Conservation (phyloP, 768 basidiomycete genomes). For the Galerina marginata region DNA sequence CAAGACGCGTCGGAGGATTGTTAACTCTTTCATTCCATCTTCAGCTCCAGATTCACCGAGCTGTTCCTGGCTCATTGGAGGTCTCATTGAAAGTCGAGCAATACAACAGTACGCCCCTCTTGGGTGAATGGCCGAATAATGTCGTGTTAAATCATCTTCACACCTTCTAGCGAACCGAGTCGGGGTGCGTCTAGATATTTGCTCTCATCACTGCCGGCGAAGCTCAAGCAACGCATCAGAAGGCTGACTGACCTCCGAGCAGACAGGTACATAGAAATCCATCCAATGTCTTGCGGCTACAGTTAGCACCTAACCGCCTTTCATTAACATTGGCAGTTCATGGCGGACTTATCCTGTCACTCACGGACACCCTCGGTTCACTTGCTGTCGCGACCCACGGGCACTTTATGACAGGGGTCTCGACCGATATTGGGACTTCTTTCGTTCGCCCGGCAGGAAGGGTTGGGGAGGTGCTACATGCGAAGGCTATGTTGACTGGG, state of each 20-base stretch:
- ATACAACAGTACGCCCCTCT: slow-evolving; percentile 63
- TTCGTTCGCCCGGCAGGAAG: slow-evolving; percentile 82
- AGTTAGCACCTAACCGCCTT: neutral
- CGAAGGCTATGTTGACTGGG: slow-evolving; percentile 69
- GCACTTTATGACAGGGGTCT: slow-evolving; percentile 88
- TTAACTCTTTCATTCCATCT: neutral
- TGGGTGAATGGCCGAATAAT: neutral
- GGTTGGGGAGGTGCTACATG: slow-evolving; percentile 67
- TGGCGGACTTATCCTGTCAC: slow-evolving; percentile 79
- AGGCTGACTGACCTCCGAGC: slow-evolving; percentile 9
- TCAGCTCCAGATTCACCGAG: slow-evolving; percentile 68
- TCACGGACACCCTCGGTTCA: slow-evolving; percentile 86
- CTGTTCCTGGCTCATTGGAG: slow-evolving; percentile 73
- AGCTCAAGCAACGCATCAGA: neutral
- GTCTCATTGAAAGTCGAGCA: slow-evolving; percentile 75
- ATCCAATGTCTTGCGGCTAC: neutral
- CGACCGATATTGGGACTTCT: slow-evolving; percentile 80
- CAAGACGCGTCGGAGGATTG: slow-evolving; percentile 6
- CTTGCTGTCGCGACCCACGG: slow-evolving; percentile 84
- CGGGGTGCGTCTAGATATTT: slow-evolving; percentile 54
- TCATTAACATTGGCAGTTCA: slow-evolving; percentile 57
- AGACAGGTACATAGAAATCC: slow-evolving; percentile 42
- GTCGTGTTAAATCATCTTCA: neutral
- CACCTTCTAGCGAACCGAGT: slow-evolving; percentile 73
- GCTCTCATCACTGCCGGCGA: neutral